These are phyloP conservation scores for Nicotiana undulata DNA, from an alignment of 257 asterid genomes.

Conservation along the genomic window DNA sequence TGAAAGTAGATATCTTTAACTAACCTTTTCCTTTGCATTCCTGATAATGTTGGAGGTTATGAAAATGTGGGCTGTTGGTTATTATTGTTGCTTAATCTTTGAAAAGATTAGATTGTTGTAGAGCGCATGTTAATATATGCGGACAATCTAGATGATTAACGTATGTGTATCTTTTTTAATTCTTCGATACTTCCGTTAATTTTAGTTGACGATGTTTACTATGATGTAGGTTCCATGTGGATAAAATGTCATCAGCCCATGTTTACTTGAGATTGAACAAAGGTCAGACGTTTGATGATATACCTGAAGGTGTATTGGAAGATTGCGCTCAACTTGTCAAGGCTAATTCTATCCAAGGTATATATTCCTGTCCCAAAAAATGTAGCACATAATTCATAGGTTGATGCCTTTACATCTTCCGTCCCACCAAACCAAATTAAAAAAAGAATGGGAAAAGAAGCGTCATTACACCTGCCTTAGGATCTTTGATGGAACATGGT, in stretches of 20 bases:
- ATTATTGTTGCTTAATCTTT: not conserved
- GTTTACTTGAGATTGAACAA: constrained; percentile 85
- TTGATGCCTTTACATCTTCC: not conserved
- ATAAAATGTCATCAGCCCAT: constrained; percentile 98
- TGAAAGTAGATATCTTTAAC: not conserved
- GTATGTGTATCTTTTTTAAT: not conserved
- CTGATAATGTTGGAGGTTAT: not conserved
- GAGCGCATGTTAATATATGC: not conserved
- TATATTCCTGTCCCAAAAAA: constrained; percentile 1
- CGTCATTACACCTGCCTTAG: not conserved
- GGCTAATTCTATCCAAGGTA: constrained; percentile 98
- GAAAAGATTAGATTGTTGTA: not conserved
- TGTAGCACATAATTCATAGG: not conserved
- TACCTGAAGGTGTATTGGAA: constrained; percentile 84
- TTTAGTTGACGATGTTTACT: constrained; percentile 18
- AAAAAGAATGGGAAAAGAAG: not conserved
- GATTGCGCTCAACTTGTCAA: constrained; percentile 96
- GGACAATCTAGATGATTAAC: not conserved
- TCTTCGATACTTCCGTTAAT: constrained; percentile 2
- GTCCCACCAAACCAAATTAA: not conserved
- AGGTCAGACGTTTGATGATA: constrained; percentile 78
- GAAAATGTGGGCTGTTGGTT: not conserved
- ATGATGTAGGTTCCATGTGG: constrained; percentile 85
- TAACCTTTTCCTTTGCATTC: not conserved
- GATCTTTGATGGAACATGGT: not conserved